Conservation (phyloP, 345 rosid species). For the Rhodomyrtus tomentosa region DNA sequence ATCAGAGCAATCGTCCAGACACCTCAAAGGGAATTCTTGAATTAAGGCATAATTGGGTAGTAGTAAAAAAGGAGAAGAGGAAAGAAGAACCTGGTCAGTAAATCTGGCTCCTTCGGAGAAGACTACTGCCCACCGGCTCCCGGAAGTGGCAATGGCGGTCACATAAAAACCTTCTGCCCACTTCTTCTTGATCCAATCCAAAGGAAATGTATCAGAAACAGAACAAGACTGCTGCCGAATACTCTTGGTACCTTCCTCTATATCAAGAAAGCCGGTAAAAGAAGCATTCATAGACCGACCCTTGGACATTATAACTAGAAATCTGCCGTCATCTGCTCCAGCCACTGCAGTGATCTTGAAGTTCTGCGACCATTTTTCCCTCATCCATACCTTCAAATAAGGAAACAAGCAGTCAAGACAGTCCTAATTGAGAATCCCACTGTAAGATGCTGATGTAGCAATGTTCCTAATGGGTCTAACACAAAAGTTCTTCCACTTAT, state of each 20-base stretch:
- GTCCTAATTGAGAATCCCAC: background rate
- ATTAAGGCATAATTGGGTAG: background rate
- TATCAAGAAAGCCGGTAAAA: background rate
- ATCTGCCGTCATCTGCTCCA: slow-evolving; percentile 78
- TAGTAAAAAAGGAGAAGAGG: background rate
- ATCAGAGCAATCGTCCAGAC: background rate
- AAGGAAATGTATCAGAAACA: slow-evolving; percentile 6
- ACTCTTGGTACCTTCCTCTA: background rate
- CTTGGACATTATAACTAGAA: slow-evolving; percentile 85
- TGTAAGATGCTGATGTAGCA: background rate
- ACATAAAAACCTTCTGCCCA: slow-evolving; percentile 10
- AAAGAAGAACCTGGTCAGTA: background rate
- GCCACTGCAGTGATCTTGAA: slow-evolving; percentile 81
- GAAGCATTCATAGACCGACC: slow-evolving; percentile 20
- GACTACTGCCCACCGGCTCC: slow-evolving; percentile 11
- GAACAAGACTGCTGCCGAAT: slow-evolving; percentile 7
- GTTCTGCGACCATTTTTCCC: slow-evolving; percentile 90
- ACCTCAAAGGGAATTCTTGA: background rate
- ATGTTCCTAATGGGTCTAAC: background rate
- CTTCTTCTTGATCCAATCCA: slow-evolving; percentile 9
- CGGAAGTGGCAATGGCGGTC: slow-evolving; percentile 9
- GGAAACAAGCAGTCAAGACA: background rate
- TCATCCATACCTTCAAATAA: slow-evolving; percentile 66
- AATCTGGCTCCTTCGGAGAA: background rate
- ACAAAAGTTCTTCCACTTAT: background rate